Evolutionary conservation across 106 monocot genomes (phyloP), one percentile per base, ranked within the genome.

Genomic region (Chionographis japonica): DNA sequence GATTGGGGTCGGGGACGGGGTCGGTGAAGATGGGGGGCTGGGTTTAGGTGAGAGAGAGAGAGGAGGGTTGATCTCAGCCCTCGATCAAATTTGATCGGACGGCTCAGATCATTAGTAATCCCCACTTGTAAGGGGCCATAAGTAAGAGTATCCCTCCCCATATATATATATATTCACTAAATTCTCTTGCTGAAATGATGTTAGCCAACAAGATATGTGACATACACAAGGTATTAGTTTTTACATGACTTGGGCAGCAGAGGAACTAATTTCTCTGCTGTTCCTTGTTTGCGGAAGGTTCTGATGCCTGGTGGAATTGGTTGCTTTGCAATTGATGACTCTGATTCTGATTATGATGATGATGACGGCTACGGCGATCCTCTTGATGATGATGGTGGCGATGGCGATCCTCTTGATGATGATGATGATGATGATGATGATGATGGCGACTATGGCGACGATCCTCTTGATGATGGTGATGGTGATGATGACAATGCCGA

Each of bases 191-290:
- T 14, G 10, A 58, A 58, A 49, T 46, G 46, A 46, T 46, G 8
- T 46, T 46, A 46, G 2, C 5, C 5, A 10, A 46, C 9, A 10
- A 46, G 46, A 46, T 46, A 46, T 46, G 46, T 6, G 46, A 46
- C 5, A 46, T 8, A 46, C 8, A 12, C 6, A 66, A 37, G 6
- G 12, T 46, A n/a, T 13, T 46, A 16, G 40, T 8, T 39, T 39
- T 27, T 12, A 13, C 46, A 43, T 50, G 38, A 11, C 9, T 66
- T 49, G 38, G 36, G 38, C 62, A 66, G 67, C 50, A 70, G 61
- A 74, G 17, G 58, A 71, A 65, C 37, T 76, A 68, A 79, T 56
- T 70, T 84, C 72, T 76, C 74, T 79, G 43, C 52, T 68, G 58
- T 66, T 74, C 20, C 63, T 74, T 54, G 64, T 65, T 13, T 73